phyloP scores from a whole-genome alignment of 2,329 filamentous ascomycete genomes.

The Verticillium nubilum region DNA sequence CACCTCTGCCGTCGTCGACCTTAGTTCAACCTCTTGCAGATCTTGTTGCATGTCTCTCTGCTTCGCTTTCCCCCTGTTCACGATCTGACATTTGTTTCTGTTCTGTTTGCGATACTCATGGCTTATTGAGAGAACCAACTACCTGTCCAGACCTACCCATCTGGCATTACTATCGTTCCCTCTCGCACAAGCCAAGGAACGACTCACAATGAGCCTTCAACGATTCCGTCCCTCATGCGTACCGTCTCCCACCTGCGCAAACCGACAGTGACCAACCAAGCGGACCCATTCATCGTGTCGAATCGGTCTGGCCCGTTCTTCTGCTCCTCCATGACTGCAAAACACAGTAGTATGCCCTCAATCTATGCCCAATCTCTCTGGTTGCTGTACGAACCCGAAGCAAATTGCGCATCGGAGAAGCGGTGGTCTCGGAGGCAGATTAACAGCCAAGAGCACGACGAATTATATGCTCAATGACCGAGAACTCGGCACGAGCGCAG shows the following conservation, averaged over 20 bases:
- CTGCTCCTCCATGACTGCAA: not conserved
- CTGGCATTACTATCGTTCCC: not conserved
- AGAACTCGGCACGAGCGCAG: slow-evolving; percentile 40
- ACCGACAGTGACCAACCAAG: not conserved
- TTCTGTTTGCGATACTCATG: no score
- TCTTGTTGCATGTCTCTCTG: not conserved
- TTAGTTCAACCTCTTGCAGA: not conserved
- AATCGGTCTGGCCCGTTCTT: not conserved
- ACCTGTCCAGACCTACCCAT: not conserved
- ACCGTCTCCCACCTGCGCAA: not conserved
- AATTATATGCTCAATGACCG: slow-evolving; percentile 43
- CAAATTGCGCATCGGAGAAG: not conserved
- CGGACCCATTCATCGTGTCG: not conserved
- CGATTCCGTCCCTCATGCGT: not conserved
- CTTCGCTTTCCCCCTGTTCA: no score
- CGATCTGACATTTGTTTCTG: no score
- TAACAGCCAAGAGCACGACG: slow-evolving; percentile 27
- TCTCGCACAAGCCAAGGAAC: not conserved
- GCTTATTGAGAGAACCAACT: not conserved
- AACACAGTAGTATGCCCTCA: not conserved
- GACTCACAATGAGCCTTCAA: not conserved
- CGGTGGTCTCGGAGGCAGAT: not conserved
- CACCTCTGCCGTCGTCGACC: not conserved
- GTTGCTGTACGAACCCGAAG: not conserved
- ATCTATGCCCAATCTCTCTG: not conserved